Evolutionary conservation across 345 rosid genomes (phyloP).

Genomic region (Camelina sativa): DNA sequence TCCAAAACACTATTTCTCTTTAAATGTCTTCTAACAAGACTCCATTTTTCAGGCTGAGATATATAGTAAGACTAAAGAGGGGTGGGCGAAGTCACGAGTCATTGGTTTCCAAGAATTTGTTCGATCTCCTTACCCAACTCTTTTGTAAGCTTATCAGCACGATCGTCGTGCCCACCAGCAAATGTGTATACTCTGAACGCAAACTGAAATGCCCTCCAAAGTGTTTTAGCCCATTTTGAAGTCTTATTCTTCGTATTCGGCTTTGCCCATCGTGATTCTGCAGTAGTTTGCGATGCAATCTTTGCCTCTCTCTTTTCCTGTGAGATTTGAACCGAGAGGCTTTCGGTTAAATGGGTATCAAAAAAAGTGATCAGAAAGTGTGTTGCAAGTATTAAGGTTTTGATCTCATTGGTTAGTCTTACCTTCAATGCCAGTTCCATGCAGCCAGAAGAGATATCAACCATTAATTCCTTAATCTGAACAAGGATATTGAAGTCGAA

Average conservation of each 20-base stretch:
- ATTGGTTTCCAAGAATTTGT: conserved; percentile 46
- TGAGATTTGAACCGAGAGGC: conserved; percentile 27
- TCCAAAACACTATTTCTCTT: conserved; percentile 19
- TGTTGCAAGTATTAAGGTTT: neutral
- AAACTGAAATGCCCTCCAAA: conserved; percentile 89
- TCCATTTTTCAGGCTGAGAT: conserved; percentile 24
- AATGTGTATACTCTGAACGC: conserved; percentile 76
- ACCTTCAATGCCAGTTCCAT: conserved; percentile 87
- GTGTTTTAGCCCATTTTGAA: conserved; percentile 46
- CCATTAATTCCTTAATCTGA: conserved; percentile 72
- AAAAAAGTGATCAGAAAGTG: conserved; percentile 10
- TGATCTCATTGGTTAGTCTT: conserved; percentile 8
- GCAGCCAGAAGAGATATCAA: conserved; percentile 86
- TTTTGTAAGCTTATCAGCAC: conserved; percentile 73
- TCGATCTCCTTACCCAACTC: conserved; percentile 75
- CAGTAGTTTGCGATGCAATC: conserved; percentile 14
- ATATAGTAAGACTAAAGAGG: conserved; percentile 1
- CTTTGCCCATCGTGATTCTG: conserved; percentile 27
- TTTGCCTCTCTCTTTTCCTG: conserved; percentile 77
- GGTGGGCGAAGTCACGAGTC: conserved; percentile 25
- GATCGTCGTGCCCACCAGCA: conserved; percentile 89
- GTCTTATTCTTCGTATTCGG: conserved; percentile 38
- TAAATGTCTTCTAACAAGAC: neutral
- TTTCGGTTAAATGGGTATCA: neutral
- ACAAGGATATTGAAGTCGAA: conserved; percentile 69